Evolutionary conservation across 139 green algal genomes (phyloP).

Genomic region (Zygnema circumcarinatum): DNA sequence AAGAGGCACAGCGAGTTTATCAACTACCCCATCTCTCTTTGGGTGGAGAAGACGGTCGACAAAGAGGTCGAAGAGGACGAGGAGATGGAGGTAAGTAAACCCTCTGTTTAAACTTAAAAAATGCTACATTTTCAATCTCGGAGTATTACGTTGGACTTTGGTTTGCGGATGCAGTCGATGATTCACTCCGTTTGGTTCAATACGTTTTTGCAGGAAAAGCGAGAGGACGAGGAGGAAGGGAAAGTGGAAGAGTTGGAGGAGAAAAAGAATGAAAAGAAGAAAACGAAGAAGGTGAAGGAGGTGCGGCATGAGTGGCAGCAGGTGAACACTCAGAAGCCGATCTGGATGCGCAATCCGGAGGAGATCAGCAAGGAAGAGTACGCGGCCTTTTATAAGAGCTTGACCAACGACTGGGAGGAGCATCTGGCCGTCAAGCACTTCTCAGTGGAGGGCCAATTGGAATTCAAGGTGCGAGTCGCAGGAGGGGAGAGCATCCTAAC

Average conservation of each 20-base stretch:
- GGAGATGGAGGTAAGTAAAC: constrained; percentile 82
- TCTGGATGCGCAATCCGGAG: constrained; percentile 98
- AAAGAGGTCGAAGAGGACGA: constrained; percentile 95
- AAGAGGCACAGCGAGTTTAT: constrained; percentile 99
- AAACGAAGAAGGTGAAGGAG: constrained; percentile 91
- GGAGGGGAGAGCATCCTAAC: too few relatives aligned
- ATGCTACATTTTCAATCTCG: too few relatives aligned
- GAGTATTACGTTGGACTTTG: too few relatives aligned
- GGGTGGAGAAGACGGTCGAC: constrained; percentile 95
- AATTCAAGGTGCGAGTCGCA: constrained; percentile 26
- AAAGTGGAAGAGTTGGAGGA: constrained; percentile 80
- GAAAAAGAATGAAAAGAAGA: constrained; percentile 69
- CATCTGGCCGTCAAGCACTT: constrained; percentile 97
- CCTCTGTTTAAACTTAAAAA: constrained; percentile 68
- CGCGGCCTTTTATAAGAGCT: constrained; percentile 94
- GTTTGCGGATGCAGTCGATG: too few relatives aligned
- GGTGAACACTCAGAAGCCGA: constrained; percentile 99
- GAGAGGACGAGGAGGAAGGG: constrained; percentile 64
- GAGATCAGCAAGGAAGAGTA: constrained; percentile 96
- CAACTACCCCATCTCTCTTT: constrained; percentile 97
- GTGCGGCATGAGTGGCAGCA: constrained; percentile 94
- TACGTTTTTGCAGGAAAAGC: neutral
- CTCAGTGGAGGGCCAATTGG: constrained; percentile 90
- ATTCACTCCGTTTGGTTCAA: neutral
- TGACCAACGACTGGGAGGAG: constrained; percentile 99